These are phyloP conservation scores for Penicillium longicatenatum DNA, from an alignment of 495 filamentous ascomycete genomes.

Conservation along the genomic window DNA sequence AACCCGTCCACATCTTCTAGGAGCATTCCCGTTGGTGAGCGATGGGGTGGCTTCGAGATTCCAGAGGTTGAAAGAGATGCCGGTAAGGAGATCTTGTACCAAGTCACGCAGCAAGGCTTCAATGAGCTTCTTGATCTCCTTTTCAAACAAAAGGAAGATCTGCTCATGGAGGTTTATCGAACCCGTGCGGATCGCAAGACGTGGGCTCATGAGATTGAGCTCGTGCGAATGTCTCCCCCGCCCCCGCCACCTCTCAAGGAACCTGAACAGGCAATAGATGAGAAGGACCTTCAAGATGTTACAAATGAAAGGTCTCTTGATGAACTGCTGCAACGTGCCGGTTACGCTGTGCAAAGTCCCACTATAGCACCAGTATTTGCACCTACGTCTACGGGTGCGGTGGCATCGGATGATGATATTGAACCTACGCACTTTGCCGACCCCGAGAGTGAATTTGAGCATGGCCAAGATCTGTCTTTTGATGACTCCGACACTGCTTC, in stretches of 20 bases:
- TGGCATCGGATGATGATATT: conserved; percentile 28
- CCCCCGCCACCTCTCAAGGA: conserved; percentile 20
- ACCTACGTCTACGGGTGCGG: conserved; percentile 22
- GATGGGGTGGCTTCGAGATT: conserved; percentile 82
- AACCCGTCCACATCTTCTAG: conserved; percentile 80
- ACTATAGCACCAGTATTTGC: conserved; percentile 27
- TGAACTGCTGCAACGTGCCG: conserved; percentile 52
- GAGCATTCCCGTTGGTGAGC: conserved; percentile 69
- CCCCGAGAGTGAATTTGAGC: conserved; percentile 17
- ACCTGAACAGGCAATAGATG: conserved; percentile 13
- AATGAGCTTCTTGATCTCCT: conserved; percentile 88
- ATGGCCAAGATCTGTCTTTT: conserved; percentile 16
- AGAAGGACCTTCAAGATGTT: conserved; percentile 29
- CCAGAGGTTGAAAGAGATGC: conserved; percentile 79
- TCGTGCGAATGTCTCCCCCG: conserved; percentile 35
- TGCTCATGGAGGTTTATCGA: conserved; percentile 66
- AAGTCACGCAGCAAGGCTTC: conserved; percentile 85
- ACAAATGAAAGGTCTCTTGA: conserved; percentile 38
- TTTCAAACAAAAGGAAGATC: conserved; percentile 78
- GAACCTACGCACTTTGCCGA: conserved; percentile 30
- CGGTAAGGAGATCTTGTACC: conserved; percentile 86
- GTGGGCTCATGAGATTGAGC: conserved; percentile 55
- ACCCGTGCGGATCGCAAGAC: conserved; percentile 63
- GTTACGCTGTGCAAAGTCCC: conserved; percentile 46
- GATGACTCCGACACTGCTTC: conserved; percentile 23